Evolutionary conservation across 306 rosid genomes (phyloP).

Genomic region (Canavalia ensiformis): DNA sequence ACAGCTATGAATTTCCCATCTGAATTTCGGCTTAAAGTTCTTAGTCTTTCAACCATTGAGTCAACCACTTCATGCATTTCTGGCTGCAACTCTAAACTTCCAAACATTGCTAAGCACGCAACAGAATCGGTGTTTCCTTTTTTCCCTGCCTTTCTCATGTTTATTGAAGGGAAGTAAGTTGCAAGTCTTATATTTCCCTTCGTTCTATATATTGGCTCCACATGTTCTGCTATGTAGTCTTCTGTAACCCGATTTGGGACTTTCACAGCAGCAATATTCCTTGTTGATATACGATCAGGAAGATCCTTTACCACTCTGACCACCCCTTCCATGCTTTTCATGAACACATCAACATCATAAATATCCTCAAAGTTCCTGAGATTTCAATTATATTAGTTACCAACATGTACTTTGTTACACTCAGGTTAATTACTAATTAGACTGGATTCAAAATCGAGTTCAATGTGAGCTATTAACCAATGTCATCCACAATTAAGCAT

Average conservation of each 20-base stretch:
- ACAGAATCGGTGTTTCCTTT: conserved; percentile 64
- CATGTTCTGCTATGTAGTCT: conserved; percentile 72
- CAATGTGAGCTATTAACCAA: background rate
- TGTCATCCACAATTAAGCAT: conserved; percentile 4
- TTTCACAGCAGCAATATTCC: conserved; percentile 74
- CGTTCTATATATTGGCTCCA: conserved; percentile 66
- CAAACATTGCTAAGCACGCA: conserved; percentile 90
- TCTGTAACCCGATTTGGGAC: conserved; percentile 85
- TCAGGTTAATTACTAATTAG: background rate
- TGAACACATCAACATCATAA: conserved; percentile 73
- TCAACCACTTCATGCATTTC: conserved; percentile 76
- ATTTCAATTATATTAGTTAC: conserved; percentile 14
- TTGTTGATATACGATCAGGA: conserved; percentile 65
- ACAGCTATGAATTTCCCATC: conserved; percentile 77
- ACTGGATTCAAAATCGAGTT: conserved; percentile 10
- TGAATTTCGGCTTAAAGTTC: conserved; percentile 77
- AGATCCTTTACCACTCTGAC: conserved; percentile 72
- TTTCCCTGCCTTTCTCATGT: conserved; percentile 71
- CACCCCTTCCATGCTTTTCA: conserved; percentile 74
- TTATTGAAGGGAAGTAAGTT: conserved; percentile 81
- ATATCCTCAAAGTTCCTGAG: conserved; percentile 82
- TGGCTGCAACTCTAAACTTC: conserved; percentile 75
- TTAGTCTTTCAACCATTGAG: conserved; percentile 74
- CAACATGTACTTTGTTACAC: conserved; percentile 22
- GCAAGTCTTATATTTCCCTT: conserved; percentile 77